A percentile compares a stretch with the other conserved stretches of the same genome.
Conservation (phyloP, 257 asterid species). For the Voacanga thouarsii region DNA sequence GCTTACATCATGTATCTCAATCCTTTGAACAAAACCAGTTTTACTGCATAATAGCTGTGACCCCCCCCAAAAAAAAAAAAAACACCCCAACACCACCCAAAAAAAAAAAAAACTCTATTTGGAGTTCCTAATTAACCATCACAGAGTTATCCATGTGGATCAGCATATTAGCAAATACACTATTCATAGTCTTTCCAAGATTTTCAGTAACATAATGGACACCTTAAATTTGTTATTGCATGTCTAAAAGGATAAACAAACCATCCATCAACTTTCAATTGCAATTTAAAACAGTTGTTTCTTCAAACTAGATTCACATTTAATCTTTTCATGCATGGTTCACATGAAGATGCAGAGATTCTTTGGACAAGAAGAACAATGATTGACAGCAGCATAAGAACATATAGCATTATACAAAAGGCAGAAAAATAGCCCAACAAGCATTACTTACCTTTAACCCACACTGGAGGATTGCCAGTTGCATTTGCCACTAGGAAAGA, state of each 20-base stretch:
- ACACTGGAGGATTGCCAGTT: constrained; percentile 76
- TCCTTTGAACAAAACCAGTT: background rate
- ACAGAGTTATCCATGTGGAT: background rate
- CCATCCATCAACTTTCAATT: background rate
- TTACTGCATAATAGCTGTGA: background rate
- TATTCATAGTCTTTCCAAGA: background rate
- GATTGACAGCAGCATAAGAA: background rate
- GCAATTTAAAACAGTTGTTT: background rate
- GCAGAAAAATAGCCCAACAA: constrained; percentile 3
- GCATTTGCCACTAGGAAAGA: constrained; percentile 87
- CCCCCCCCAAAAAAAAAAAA: no score
- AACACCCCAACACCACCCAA: no score
- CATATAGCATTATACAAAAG: background rate
- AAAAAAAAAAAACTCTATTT: no score
- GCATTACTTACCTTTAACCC: constrained; percentile 69
- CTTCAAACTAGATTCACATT: background rate
- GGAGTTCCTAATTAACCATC: background rate
- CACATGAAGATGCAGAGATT: background rate
- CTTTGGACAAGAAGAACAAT: background rate
- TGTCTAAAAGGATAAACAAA: background rate
- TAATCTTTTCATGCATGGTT: background rate
- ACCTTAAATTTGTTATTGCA: background rate
- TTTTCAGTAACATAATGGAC: background rate
- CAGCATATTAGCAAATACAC: background rate
- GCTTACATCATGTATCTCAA: background rate